These are phyloP conservation scores for Fusarium pilosicola DNA, from an alignment of 2,329 filamentous ascomycete species.

Conservation along the genomic window DNA sequence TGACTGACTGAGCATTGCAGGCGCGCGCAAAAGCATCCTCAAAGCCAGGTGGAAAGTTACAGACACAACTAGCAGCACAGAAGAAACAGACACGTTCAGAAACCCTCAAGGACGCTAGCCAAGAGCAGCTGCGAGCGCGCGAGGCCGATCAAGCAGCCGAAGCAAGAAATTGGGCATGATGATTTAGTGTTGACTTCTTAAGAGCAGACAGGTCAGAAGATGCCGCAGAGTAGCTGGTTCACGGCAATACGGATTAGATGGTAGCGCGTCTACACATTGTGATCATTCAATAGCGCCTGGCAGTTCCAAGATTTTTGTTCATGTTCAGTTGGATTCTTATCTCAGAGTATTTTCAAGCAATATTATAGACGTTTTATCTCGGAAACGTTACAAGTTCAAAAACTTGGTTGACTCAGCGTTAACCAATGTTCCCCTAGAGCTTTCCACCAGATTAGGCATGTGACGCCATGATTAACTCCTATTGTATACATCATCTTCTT, in stretches of 20 bases:
- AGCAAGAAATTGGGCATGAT: conserved; percentile 50
- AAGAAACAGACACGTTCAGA: conserved; percentile 77
- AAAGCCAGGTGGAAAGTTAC: conserved; percentile 74
- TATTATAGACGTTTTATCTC: neutral
- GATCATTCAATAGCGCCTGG: neutral
- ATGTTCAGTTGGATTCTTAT: neutral
- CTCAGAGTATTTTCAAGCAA: neutral
- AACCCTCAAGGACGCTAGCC: conserved; percentile 74
- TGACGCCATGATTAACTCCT: conserved; percentile 32
- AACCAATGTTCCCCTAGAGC: conserved; percentile 4
- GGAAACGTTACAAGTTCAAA: neutral
- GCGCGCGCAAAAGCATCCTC: conserved; percentile 71
- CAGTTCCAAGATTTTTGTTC: conserved; percentile 8
- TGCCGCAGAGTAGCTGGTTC: neutral
- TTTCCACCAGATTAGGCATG: neutral
- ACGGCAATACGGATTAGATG: neutral
- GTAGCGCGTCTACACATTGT: neutral
- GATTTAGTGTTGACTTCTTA: neutral
- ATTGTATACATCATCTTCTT: conserved; percentile 12
- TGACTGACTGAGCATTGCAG: conserved; percentile 53
- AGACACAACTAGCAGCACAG: conserved; percentile 76
- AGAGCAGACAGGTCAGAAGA: neutral
- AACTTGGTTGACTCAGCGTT: neutral
- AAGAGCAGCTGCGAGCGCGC: conserved; percentile 70
- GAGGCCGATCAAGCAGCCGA: conserved; percentile 71